Percentiles rank a stretch among this genome's conserved stretches.
Conservation (phyloP, 208 protist species). For the Crithidia fasciculata region DNA sequence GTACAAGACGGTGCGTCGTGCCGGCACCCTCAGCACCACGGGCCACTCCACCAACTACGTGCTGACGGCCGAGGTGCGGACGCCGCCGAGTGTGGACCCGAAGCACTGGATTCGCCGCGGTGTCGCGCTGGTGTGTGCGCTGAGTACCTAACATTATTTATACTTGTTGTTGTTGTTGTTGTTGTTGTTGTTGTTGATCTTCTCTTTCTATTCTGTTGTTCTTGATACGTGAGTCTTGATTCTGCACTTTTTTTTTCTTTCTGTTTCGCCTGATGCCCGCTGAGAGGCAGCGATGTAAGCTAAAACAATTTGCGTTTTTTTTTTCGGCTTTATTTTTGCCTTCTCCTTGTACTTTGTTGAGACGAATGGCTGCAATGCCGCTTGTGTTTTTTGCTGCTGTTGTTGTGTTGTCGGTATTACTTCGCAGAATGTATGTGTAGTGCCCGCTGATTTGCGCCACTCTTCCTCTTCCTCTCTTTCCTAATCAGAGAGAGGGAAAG, state of each 20-base stretch:
- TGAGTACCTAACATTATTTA: slow-evolving; percentile 43
- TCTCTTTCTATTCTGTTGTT: background rate
- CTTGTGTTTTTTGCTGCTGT: background rate
- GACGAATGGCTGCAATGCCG: background rate
- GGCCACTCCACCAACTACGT: slow-evolving; percentile 99
- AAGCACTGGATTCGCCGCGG: slow-evolving; percentile 97
- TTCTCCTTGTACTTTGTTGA: slow-evolving; percentile 6
- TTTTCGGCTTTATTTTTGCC: background rate
- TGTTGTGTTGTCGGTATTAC: background rate
- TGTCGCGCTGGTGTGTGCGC: slow-evolving; percentile 86
- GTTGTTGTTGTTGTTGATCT: background rate
- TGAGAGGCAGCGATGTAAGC: too few relatives aligned
- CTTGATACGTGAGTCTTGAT: too few relatives aligned
- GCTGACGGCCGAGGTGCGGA: slow-evolving; percentile 93
- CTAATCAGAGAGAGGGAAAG: too few relatives aligned
- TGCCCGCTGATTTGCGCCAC: background rate
- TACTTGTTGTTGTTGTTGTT: slow-evolving; percentile 1
- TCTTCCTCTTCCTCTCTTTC: slow-evolving; percentile 5
- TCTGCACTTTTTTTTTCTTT: too few relatives aligned
- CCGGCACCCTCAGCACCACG: slow-evolving; percentile 96
- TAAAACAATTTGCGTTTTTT: too few relatives aligned
- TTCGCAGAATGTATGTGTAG: background rate
- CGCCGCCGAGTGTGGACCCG: slow-evolving; percentile 82
- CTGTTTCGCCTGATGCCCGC: too few relatives aligned
- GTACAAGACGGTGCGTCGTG: slow-evolving; percentile 97